Conservation (phyloP, 176 grass and related monocot species). For the Musa troglodytarum region DNA sequence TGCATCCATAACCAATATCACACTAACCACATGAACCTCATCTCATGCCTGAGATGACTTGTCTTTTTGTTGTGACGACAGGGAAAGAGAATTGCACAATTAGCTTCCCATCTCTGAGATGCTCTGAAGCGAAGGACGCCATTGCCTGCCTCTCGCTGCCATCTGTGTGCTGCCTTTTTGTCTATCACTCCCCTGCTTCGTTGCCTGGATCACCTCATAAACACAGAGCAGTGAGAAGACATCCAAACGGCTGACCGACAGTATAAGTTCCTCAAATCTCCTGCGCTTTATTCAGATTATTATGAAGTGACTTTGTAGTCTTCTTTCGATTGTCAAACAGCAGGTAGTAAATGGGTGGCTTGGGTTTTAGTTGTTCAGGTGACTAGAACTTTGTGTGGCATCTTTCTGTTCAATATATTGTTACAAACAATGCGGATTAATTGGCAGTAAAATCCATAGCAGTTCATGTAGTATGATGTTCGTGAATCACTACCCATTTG, state of each 20-base stretch:
- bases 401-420: not conserved
- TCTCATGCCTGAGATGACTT: not conserved
- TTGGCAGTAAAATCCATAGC: not conserved
- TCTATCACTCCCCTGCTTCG: slow-evolving; percentile 42
- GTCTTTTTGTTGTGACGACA: not conserved
- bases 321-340: not conserved
- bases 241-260: not conserved
- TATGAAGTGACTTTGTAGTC: not conserved
- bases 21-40: not conserved
- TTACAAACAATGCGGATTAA: not conserved
- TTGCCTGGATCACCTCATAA: not conserved
- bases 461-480: not conserved
- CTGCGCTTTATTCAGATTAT: not conserved
- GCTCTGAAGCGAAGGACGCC: slow-evolving; percentile 85
- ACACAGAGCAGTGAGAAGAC: not conserved
- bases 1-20: not conserved
- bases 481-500: not conserved
- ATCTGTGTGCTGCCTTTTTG: slow-evolving; percentile 28
- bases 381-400: not conserved
- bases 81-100: slow-evolving; percentile 1
- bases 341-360: not conserved
- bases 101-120: slow-evolving; percentile 57
- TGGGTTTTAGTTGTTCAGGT: not conserved
- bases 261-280: not conserved
- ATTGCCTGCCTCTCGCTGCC: slow-evolving; percentile 36